Evolutionary conservation across 257 asterid species (phyloP).

Genomic region (Handroanthus guayacan): DNA sequence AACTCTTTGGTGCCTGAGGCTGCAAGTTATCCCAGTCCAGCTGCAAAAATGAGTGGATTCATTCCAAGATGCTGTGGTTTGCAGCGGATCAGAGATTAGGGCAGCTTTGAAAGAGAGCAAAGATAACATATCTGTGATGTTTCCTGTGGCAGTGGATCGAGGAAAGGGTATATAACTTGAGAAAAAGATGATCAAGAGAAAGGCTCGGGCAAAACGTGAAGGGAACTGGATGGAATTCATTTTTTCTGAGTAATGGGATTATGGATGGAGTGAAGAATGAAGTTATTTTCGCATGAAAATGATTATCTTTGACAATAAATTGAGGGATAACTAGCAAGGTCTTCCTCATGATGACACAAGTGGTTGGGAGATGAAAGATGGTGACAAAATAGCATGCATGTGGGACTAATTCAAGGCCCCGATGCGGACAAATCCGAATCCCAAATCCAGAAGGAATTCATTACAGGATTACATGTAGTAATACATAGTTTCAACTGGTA

Average conservation of each 20-base stretch:
- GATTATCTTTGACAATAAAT: neutral
- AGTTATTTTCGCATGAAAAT: neutral
- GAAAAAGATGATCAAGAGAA: neutral
- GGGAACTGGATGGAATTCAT: neutral
- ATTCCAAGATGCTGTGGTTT: conserved; percentile 6
- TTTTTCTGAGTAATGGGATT: neutral
- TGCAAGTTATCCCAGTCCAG: conserved; percentile 28
- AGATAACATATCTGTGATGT: neutral
- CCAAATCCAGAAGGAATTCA: neutral
- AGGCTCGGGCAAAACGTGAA: neutral
- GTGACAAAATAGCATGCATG: neutral
- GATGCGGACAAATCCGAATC: neutral
- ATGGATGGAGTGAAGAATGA: neutral
- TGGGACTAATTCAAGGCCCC: neutral
- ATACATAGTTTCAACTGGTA: neutral
- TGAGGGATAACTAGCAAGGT: neutral
- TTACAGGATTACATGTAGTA: neutral
- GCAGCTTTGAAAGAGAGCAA: conserved; percentile 11
- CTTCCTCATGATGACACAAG: neutral
- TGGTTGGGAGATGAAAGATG: neutral
- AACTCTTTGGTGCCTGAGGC: conserved; percentile 17
- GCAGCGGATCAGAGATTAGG: conserved; percentile 22
- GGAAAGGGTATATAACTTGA: neutral
- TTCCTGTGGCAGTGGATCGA: neutral
- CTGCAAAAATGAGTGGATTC: conserved; percentile 22